Base-by-base conservation (phyloP, 495 filamentous ascomycete species). In the Penicillium canariense region DNA sequence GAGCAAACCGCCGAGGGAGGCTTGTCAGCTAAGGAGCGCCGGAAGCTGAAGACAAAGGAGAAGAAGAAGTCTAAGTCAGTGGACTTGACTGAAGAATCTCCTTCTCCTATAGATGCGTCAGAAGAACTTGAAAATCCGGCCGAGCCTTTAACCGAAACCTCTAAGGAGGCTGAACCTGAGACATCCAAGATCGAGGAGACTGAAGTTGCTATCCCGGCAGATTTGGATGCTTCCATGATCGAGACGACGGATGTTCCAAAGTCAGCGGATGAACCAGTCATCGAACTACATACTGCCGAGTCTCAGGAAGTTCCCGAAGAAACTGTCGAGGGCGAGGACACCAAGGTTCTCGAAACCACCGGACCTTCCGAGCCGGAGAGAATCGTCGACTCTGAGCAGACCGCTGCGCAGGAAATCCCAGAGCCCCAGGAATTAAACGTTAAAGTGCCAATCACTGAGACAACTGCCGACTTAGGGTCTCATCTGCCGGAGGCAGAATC, bases 41-140 rank as follows among this genome's bases (percentile, higher is more conserved):
- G 60, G 34, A 68, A 68, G 54, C 60, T 56, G 20, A 75, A 74
- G 59, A 73, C 71, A 40, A 74, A 63, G 57, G 72, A 77, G 50
- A 70, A 75, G 59, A 78, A 78, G 64, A 77, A 74, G 52, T 62
- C 59, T 18, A 76, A 76, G 52, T 60, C 61, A 10, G 42, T 70
- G 9, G 64, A 64, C 23, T 49, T 50, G 48, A 63, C 44, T 28
- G 60, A 58, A 22, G 60, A 73, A 1, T 34, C 49, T 6, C 15
- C 54, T 45, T 38, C 61, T 28, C 22, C 46, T 14, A 42, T 34
- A 0, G 55, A 61, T 28, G 15, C 35, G 18, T 10, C 42, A 1
- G 38, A 60, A 18, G 54, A 58, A 14, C 23, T 34, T 7, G 56
- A 60, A 5, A 7, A n/a, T 18, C 15, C 46, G 2, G 18, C 32